Base-by-base conservation (phyloP, 83 land plant species). In the Thuja plicata region DNA sequence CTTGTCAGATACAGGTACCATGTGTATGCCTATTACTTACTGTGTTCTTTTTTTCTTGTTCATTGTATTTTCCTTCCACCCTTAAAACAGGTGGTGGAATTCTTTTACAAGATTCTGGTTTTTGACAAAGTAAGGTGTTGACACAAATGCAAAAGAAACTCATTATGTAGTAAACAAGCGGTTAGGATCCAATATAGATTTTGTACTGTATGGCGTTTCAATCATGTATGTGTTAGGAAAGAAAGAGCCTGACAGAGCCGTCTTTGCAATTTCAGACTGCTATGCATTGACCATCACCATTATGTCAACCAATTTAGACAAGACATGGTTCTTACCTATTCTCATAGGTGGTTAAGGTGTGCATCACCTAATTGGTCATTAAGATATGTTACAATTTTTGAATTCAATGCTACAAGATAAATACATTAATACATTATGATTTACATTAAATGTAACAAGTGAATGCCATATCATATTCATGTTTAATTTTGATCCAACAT, bases 1-100 rank as follows among this genome's bases (percentile, higher is more conserved):
- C 96, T 88, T 94, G 94, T 90, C 88, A 90, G 57, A 87, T 82
- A 40, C 86, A 80, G 94, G 94, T 91, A 85, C 19, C 24, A 50
- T 32, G 48, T 87, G 30, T 45, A 60, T 38, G 90, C 38, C 41
- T 87, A 54, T 76, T 34, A 76, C 79, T 12, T 76, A 11, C 32
- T 73, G 32, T 73, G 12, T 15, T 12, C 13, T 76, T 34, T 32
- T 76, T 76, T 76, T 8, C 73, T 76, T 76, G 79, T 76, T 32
- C 38, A 76, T 34, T 17, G 11, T 76, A 76, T 66, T 66, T 66
- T 30, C 24, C 73, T 66, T 66, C 73, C n/a, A 27, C 73, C n/a
- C 11, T 24, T 30, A 27, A 24, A 27, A 30, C 32, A 27, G 8
- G 8, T 2, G 30, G 10, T 66, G 9, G 24, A 7, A 24, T 27